These are phyloP conservation scores for Nemania sp. DNA, from an alignment of 2,329 filamentous ascomycete species.

Conservation along the genomic window DNA sequence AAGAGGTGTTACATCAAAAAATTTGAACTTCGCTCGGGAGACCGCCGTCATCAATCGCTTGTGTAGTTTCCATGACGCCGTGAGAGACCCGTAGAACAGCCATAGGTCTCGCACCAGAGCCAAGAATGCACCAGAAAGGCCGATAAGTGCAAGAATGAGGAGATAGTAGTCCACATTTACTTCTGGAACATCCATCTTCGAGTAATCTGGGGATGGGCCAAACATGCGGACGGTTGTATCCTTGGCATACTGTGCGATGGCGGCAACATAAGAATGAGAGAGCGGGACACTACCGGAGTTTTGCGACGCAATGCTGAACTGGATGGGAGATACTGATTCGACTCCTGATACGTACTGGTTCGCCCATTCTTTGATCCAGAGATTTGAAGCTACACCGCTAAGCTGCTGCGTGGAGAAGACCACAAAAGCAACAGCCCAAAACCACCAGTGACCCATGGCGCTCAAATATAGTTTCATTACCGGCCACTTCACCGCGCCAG, in stretches of 20 bases:
- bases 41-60: constrained; percentile 76
- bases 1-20: constrained; percentile 94
- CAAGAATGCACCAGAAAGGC: constrained; percentile 75
- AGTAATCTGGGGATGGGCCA: constrained; percentile 46
- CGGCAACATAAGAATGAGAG: constrained; percentile 47
- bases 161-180: constrained; percentile 88
- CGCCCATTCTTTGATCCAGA: constrained; percentile 96
- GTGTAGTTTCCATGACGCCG: constrained; percentile 85
- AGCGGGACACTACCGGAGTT: constrained; percentile 43
- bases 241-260: constrained; percentile 45
- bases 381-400: constrained; percentile 81
- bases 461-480: constrained; percentile 84
- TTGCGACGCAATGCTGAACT: constrained; percentile 45
- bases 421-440: constrained; percentile 77
- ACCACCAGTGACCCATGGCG: constrained; percentile 96
- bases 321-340: constrained; percentile 45
- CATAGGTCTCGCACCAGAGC: constrained; percentile 84
- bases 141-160: constrained; percentile 78
- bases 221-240: constrained; percentile 34
- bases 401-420: constrained; percentile 85
- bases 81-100: constrained; percentile 89
- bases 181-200: constrained; percentile 47
- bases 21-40: constrained; percentile 90
- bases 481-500: constrained; percentile 83
- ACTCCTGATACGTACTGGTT: constrained; percentile 72